Conservation (phyloP, 768 basidiomycete species). For the Naganishia friedmannii region DNA sequence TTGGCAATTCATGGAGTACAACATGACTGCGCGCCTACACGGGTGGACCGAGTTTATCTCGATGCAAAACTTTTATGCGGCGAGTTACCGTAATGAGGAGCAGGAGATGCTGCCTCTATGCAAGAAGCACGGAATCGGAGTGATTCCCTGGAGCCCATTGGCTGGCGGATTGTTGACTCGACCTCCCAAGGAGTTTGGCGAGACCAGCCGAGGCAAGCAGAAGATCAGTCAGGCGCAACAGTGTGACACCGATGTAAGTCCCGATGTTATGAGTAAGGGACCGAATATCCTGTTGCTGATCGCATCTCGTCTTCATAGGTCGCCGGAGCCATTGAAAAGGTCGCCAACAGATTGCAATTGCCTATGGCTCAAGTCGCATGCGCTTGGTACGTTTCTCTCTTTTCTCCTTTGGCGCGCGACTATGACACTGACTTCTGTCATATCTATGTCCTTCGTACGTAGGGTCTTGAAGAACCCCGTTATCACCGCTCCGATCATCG, state of each 20-base stretch:
- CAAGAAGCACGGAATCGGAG: slow-evolving; percentile 34
- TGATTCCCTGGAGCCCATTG: slow-evolving; percentile 40
- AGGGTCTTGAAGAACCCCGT: slow-evolving; percentile 32
- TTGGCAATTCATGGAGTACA: slow-evolving; percentile 54
- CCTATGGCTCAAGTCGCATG: slow-evolving; percentile 57
- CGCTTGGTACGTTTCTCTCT: slow-evolving; percentile 49
- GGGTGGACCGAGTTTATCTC: slow-evolving; percentile 32
- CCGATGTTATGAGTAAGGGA: slow-evolving; percentile 35
- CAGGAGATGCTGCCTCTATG: slow-evolving; percentile 36
- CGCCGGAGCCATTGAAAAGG: slow-evolving; percentile 51
- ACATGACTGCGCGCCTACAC: slow-evolving; percentile 22
- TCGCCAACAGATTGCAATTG: slow-evolving; percentile 52
- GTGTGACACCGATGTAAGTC: background rate
- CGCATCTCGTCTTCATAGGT: slow-evolving; percentile 5
- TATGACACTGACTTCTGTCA: background rate
- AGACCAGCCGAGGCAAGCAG: slow-evolving; percentile 21
- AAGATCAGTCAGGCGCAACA: slow-evolving; percentile 17
- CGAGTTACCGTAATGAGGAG: slow-evolving; percentile 37
- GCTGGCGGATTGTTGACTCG: slow-evolving; percentile 30
- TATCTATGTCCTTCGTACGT: background rate
- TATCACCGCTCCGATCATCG: slow-evolving; percentile 37
- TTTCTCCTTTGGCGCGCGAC: background rate
- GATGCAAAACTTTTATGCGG: slow-evolving; percentile 27
- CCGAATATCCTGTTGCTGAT: background rate
- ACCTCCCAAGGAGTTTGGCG: slow-evolving; percentile 19